Conservation (phyloP, 1,284 basidiomycete species). For the Papiliotrema nemorosa region DNA sequence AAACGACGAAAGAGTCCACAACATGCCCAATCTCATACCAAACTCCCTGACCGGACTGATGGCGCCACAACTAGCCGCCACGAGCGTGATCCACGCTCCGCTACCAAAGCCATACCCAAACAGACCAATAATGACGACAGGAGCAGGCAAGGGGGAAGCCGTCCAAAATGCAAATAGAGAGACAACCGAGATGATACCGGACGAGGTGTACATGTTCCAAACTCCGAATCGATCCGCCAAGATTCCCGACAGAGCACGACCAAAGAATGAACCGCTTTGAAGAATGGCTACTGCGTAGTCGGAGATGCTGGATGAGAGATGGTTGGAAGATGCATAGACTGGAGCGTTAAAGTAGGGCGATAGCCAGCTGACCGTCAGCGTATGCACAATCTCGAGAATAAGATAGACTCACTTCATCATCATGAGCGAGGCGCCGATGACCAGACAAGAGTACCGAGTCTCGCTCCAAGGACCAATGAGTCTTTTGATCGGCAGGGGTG, state of each 20-base stretch:
- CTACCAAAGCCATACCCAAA: constrained; percentile 35
- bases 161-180: constrained; percentile 43
- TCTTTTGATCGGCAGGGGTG: constrained; percentile 32
- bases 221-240: constrained; percentile 41
- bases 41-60: constrained; percentile 43
- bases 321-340: constrained; percentile 24
- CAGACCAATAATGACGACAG: constrained; percentile 36
- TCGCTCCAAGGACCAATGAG: constrained; percentile 37
- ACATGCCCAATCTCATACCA: constrained; percentile 45
- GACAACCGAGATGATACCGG: constrained; percentile 23
- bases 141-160: constrained; percentile 21
- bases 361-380: constrained; percentile 23
- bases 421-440: constrained; percentile 24
- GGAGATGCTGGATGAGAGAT: constrained; percentile 15
- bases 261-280: constrained; percentile 39
- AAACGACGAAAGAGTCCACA: constrained; percentile 33
- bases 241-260: constrained; percentile 32
- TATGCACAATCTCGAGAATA: neutral
- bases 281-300: constrained; percentile 41
- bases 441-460: constrained; percentile 26
- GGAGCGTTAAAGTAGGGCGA: constrained; percentile 39
- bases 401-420: constrained; percentile 32
- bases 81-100: constrained; percentile 41
- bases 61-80: constrained; percentile 36
- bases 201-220: constrained; percentile 33